phyloP scores from a whole-genome alignment of 257 asterid species.

The Avicennia marina region DNA sequence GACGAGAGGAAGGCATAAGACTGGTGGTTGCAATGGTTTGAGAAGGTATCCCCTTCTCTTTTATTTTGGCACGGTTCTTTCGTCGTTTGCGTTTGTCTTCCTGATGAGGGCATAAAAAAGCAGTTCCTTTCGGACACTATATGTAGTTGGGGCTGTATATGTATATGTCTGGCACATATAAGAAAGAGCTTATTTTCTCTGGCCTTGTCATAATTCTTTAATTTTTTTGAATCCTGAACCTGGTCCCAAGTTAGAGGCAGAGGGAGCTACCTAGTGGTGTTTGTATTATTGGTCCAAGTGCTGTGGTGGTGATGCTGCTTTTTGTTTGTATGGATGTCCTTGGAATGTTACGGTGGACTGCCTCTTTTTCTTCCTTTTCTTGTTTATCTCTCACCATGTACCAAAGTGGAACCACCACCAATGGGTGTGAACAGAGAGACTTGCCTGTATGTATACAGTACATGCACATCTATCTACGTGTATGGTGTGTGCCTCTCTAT shows the following conservation, averaged over 20 bases:
- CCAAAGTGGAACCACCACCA: too few relatives aligned
- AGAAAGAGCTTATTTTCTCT: not conserved
- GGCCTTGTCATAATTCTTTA: not conserved
- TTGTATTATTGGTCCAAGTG: not conserved
- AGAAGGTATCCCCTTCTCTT: not conserved
- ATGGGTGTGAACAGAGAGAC: too few relatives aligned
- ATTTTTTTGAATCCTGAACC: not conserved
- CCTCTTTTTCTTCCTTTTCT: too few relatives aligned
- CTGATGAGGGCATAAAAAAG: not conserved
- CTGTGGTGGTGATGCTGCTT: not conserved
- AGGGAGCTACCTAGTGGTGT: too few relatives aligned
- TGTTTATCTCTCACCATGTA: too few relatives aligned
- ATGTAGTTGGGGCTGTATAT: not conserved
- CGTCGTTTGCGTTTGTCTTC: not conserved
- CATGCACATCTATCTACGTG: too few relatives aligned
- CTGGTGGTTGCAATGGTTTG: not conserved
- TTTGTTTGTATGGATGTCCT: not conserved
- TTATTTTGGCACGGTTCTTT: not conserved
- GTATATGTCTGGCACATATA: not conserved
- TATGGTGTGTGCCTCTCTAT: too few relatives aligned
- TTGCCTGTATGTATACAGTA: too few relatives aligned
- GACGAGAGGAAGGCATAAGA: too few relatives aligned
- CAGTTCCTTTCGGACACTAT: not conserved
- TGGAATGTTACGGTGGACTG: too few relatives aligned
- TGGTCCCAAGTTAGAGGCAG: not conserved